Percentiles rank a stretch among this genome's conserved stretches.
Evolutionary conservation across 495 filamentous ascomycete genomes (phyloP).

Genomic region (Neurospora discreta): DNA sequence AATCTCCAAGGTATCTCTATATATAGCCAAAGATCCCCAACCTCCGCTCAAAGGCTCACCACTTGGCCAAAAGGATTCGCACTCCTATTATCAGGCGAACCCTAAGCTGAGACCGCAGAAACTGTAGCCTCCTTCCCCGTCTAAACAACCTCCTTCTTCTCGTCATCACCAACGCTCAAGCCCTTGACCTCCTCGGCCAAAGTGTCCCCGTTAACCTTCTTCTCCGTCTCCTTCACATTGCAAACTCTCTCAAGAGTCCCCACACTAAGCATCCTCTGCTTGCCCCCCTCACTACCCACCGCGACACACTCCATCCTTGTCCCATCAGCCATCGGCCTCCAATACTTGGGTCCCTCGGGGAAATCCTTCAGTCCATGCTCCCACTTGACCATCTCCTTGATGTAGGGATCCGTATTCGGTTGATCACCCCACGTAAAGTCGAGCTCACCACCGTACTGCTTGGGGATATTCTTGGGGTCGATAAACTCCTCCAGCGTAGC

Average conservation of each 20-base stretch:
- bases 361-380: conserved; percentile 34
- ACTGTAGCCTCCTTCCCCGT: conserved; percentile 2
- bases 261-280: conserved; percentile 27
- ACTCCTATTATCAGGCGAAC: neutral
- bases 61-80: conserved; percentile 10
- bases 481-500: conserved; percentile 69
- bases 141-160: conserved; percentile 14
- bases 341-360: conserved; percentile 38
- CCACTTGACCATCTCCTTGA: conserved; percentile 38
- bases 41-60: conserved; percentile 44
- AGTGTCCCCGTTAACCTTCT: neutral
- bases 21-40: conserved; percentile 30
- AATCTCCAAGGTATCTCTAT: neutral
- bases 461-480: conserved; percentile 68
- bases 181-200: conserved; percentile 6
- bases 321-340: conserved; percentile 31
- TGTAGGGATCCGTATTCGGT: conserved; percentile 56
- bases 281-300: conserved; percentile 27
- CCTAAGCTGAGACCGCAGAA: neutral
- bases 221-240: conserved; percentile 16
- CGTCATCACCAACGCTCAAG: neutral
- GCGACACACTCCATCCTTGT: conserved; percentile 33
- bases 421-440: conserved; percentile 67
- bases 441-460: conserved; percentile 72
- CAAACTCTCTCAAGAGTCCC: conserved; percentile 27